Conservation (phyloP, 169 alveolate species). For the Plasmodium reichenowi region DNA sequence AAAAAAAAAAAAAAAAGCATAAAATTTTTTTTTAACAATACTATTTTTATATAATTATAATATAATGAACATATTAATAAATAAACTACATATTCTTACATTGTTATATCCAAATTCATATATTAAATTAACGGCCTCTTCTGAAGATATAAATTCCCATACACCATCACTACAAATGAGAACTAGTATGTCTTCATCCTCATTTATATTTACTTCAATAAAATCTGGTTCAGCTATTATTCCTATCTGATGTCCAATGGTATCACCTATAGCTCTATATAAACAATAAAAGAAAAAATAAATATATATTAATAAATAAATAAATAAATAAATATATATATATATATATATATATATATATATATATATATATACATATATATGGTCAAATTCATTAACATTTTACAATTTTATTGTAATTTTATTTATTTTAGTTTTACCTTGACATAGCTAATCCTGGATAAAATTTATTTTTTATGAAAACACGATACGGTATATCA, state of each 20-base stretch:
- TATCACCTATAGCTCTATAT: conserved; percentile 78
- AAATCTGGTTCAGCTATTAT: conserved; percentile 70
- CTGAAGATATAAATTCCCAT: conserved; percentile 89
- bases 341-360: too few relatives aligned
- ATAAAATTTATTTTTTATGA: conserved; percentile 83
- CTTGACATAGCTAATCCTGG: conserved; percentile 93
- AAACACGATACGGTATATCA: conserved; percentile 89
- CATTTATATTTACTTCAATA: conserved; percentile 52
- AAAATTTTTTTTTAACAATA: neutral
- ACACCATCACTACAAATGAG: conserved; percentile 91
- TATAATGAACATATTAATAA: neutral
- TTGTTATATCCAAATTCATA: conserved; percentile 80
- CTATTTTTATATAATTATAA: too few relatives aligned
- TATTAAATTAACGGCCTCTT: conserved; percentile 87
- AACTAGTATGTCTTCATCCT: conserved; percentile 81
- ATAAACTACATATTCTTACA: conserved; percentile 1
- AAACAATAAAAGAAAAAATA: neutral
- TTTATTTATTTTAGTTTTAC: conserved; percentile 19
- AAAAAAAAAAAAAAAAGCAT: neutral
- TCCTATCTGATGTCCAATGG: conserved; percentile 74
- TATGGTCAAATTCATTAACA: too few relatives aligned
- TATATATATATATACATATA: too few relatives aligned
- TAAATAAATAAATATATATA: too few relatives aligned
- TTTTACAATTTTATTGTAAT: neutral
- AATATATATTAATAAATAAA: too few relatives aligned